Conservation (phyloP, 78 protist species). For the Speleostelium caveatum region DNA sequence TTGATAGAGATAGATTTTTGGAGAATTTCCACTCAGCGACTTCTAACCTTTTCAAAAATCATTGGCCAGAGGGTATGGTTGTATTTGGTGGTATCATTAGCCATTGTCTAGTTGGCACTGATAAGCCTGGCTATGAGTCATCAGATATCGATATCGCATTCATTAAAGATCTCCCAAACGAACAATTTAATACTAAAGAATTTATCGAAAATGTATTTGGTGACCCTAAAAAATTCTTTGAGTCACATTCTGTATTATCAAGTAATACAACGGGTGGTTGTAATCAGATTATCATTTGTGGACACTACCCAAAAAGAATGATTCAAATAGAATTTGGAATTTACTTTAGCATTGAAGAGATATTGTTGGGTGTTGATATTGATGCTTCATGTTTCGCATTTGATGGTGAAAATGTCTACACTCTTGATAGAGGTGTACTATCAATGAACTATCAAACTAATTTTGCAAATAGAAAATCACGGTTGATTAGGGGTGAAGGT, state of each 20-base stretch:
- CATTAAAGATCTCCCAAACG: neutral
- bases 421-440: constrained; percentile 7
- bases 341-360: neutral
- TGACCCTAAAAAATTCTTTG: neutral
- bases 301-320: constrained; percentile 36
- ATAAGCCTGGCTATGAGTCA: neutral
- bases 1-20: neutral
- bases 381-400: constrained; percentile 47
- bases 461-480: constrained; percentile 1
- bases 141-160: constrained; percentile 11
- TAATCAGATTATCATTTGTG: neutral
- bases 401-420: constrained; percentile 30
- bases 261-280: neutral
- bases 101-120: neutral
- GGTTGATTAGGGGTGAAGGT: neutral
- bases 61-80: neutral
- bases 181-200: neutral
- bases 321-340: constrained; percentile 1
- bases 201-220: neutral
- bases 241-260: neutral
- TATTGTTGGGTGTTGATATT: constrained; percentile 43
- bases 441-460: constrained; percentile 21
- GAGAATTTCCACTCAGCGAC: neutral
- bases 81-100: constrained; percentile 43
- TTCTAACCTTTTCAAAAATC: neutral